Evolutionary conservation across 2,329 filamentous ascomycete genomes (phyloP), one percentile per base, ranked within the genome.

Genomic region (Arthrobotrys megalospora): DNA sequence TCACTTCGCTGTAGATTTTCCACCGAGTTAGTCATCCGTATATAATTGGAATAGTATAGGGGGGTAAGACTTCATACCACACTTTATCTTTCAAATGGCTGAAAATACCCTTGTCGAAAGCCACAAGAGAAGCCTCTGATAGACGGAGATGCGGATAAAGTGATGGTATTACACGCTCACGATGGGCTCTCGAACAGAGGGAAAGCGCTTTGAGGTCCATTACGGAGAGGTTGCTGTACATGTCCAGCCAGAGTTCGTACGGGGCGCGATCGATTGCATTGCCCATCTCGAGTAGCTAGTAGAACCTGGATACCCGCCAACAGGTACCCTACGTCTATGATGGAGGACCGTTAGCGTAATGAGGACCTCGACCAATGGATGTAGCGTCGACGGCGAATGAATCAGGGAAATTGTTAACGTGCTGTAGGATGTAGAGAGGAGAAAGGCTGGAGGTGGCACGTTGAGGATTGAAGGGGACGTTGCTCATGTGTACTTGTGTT

Each of bases 201-300:
- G 70, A 75, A 8, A 66, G 14, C 1, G 62, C n/a, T 34, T 75
- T 75, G 28, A 75, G 50, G 16, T 67, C 62, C 10, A 1, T 10
- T 1, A 32, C 14, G 4, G 24, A 7, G 1, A 75, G 19, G 11
- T 75, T 38, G 1, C 1, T 8, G 28, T 62, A 34, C 19, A 75
- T 47, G 10, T 16, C 3, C 1, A 47, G 7, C 50, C 45, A 67
- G 6, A 75, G 12, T 11, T 75, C 70, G 8, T 38, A 38, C 32
- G 62, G 45, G 1, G 38, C 6, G 6, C 4, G 2, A 16, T 50
- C 21, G 1, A 38, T 38, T 24, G 19, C 1, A 3, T n/a, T 11
- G 5, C n/a, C 36, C 8, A 34, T 45, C 24, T 7, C 34, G 12
- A n/a, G n/a, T n/a, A n/a, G n/a, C n/a, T n/a, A n/a, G n/a, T n/a